Percentiles rank a stretch among this genome's conserved stretches.
phyloP scores from a whole-genome alignment of 345 rosid species.

The Nephelium lappaceum region DNA sequence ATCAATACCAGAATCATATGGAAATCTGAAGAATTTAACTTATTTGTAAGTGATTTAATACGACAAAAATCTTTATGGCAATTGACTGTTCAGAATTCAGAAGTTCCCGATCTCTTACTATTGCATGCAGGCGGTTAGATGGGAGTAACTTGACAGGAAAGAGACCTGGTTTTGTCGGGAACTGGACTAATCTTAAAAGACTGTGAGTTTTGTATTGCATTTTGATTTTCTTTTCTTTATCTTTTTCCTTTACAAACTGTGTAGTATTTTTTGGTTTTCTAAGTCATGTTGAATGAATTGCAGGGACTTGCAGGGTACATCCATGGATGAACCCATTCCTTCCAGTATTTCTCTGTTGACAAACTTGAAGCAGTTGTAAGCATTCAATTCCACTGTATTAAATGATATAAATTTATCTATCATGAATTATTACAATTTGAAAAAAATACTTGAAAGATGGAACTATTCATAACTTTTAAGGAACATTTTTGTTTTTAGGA shows the following conservation, averaged over 20 bases:
- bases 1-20: constrained; percentile 67
- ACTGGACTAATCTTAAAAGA: constrained; percentile 61
- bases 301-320: constrained; percentile 81
- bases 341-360: constrained; percentile 51
- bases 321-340: constrained; percentile 92
- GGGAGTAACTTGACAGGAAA: constrained; percentile 71
- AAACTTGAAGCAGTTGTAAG: constrained; percentile 63
- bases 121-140: constrained; percentile 66
- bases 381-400: constrained; percentile 4
- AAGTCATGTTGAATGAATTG: constrained; percentile 7
- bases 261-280: background rate
- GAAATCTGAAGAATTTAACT: constrained; percentile 59
- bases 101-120: background rate
- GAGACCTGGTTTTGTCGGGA: constrained; percentile 79
- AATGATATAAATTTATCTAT: background rate
- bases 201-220: constrained; percentile 49
- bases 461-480: background rate
- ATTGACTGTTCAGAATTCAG: background rate
- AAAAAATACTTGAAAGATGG: background rate
- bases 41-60: constrained; percentile 62
- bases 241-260: background rate
- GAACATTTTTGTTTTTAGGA: constrained; percentile 39
- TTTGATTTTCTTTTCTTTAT: background rate
- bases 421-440: background rate
- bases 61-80: background rate